phyloP scores from a whole-genome alignment of 176 grass and related monocot species.

The Leersia perrieri region DNA sequence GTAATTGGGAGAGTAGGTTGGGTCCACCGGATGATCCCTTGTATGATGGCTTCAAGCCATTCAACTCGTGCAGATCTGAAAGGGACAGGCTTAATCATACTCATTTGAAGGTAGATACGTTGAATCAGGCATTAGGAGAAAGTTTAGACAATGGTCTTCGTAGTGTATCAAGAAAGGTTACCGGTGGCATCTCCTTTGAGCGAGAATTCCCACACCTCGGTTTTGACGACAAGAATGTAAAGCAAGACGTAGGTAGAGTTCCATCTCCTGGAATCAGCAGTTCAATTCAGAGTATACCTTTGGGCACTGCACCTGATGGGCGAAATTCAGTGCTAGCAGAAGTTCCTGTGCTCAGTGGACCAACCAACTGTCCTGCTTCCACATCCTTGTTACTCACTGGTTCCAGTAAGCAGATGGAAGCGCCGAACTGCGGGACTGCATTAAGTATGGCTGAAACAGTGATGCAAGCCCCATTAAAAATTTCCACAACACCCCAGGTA shows the following conservation, averaged over 20 bases:
- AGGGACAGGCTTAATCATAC: conserved; percentile 49
- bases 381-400: conserved; percentile 23
- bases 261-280: conserved; percentile 65
- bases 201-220: conserved; percentile 70
- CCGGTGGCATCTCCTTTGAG: conserved; percentile 49
- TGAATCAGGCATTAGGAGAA: conserved; percentile 31
- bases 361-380: conserved; percentile 30
- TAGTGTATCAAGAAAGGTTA: conserved; percentile 41
- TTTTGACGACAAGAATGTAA: conserved; percentile 55
- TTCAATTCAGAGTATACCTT: conserved; percentile 58
- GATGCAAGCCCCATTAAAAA: conserved; percentile 57
- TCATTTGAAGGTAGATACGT: conserved; percentile 34
- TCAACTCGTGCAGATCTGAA: conserved; percentile 59
- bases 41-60: conserved; percentile 45
- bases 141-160: conserved; percentile 34
- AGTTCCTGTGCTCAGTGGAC: conserved; percentile 44
- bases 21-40: conserved; percentile 39
- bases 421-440: conserved; percentile 12
- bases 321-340: conserved; percentile 69
- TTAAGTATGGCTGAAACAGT: conserved; percentile 82
- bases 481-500: conserved; percentile 58
- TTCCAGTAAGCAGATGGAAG: conserved; percentile 32
- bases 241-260: conserved; percentile 42
- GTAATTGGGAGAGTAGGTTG: conserved; percentile 47
- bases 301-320: conserved; percentile 29